Evolutionary conservation across 2,329 filamentous ascomycete species (phyloP).

Genomic region (Fusarium sp.): DNA sequence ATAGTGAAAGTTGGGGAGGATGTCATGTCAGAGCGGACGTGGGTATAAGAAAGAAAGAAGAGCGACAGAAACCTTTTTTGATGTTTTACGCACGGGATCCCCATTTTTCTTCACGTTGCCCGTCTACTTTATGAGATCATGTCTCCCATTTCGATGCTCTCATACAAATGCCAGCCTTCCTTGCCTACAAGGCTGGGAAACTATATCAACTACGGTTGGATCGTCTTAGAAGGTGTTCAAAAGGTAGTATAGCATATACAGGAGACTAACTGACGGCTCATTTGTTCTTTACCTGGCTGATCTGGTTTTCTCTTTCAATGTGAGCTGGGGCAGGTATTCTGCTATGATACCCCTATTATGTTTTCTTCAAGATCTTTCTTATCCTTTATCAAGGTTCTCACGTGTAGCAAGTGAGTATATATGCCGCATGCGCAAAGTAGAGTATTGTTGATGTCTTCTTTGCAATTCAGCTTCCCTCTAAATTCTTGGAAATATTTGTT

Average conservation of each 20-base stretch:
- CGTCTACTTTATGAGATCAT: constrained; percentile 22
- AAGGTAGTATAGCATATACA: constrained; percentile 40
- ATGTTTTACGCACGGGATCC: constrained; percentile 44
- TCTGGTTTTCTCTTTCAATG: neutral
- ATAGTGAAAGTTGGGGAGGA: constrained; percentile 29
- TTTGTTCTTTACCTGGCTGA: constrained; percentile 1
- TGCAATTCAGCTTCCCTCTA: neutral
- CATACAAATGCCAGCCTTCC: constrained; percentile 16
- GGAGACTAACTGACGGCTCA: constrained; percentile 21
- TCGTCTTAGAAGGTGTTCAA: constrained; percentile 25
- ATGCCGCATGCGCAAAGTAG: neutral
- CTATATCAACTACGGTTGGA: constrained; percentile 16
- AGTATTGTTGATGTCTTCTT: no score
- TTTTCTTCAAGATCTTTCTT: neutral
- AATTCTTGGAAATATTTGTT: neutral
- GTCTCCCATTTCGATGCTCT: constrained; percentile 8
- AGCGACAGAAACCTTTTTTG: constrained; percentile 45
- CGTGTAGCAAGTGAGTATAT: neutral
- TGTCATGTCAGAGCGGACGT: constrained; percentile 18
- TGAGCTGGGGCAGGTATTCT: constrained; percentile 6
- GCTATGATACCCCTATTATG: neutral
- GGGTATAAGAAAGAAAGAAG: constrained; percentile 39
- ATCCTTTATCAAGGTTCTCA: neutral
- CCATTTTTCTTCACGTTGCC: constrained; percentile 32
- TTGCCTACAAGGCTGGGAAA: constrained; percentile 7